phyloP scores from a whole-genome alignment of 2,329 filamentous ascomycete genomes.

The Fusarium camptoceras region DNA sequence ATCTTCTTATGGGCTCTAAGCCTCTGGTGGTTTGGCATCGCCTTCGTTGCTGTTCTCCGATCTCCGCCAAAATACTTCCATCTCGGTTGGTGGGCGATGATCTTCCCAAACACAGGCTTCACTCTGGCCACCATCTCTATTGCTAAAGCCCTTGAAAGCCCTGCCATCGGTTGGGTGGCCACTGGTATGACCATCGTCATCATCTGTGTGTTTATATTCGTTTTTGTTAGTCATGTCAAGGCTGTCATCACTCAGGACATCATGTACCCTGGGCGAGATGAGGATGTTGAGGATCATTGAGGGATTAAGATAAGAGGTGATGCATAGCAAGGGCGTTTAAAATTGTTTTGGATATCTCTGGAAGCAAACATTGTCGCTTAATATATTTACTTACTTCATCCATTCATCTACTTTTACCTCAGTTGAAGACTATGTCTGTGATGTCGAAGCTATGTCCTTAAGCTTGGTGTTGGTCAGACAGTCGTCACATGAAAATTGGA shows the following conservation, averaged over 20 bases:
- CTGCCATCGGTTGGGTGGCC: slow-evolving; percentile 58
- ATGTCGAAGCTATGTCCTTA: not conserved
- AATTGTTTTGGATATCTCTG: not conserved
- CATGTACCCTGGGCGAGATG: slow-evolving; percentile 64
- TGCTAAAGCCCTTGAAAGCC: slow-evolving; percentile 58
- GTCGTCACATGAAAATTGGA: not conserved
- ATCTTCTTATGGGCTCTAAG: slow-evolving; percentile 74
- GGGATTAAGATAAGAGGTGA: no score
- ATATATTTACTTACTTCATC: not conserved
- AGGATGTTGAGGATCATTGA: slow-evolving; percentile 63
- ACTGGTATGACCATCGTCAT: slow-evolving; percentile 63
- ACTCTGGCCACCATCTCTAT: slow-evolving; percentile 66
- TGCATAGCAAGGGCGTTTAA: not conserved
- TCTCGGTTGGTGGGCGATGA: slow-evolving; percentile 72
- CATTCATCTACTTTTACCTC: no score
- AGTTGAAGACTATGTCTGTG: not conserved
- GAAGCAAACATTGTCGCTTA: not conserved
- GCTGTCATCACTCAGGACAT: slow-evolving; percentile 64
- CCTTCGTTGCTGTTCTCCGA: slow-evolving; percentile 49
- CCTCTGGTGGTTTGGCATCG: slow-evolving; percentile 66
- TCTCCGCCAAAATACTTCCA: slow-evolving; percentile 63
- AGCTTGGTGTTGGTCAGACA: not conserved
- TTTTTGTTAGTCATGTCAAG: slow-evolving; percentile 55
- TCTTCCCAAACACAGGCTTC: slow-evolving; percentile 71
- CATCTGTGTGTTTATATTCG: slow-evolving; percentile 57